Evolutionary conservation across 2,329 filamentous ascomycete genomes (phyloP), one percentile per base, ranked within the genome.

Genomic region (Ceratocystis papillata): DNA sequence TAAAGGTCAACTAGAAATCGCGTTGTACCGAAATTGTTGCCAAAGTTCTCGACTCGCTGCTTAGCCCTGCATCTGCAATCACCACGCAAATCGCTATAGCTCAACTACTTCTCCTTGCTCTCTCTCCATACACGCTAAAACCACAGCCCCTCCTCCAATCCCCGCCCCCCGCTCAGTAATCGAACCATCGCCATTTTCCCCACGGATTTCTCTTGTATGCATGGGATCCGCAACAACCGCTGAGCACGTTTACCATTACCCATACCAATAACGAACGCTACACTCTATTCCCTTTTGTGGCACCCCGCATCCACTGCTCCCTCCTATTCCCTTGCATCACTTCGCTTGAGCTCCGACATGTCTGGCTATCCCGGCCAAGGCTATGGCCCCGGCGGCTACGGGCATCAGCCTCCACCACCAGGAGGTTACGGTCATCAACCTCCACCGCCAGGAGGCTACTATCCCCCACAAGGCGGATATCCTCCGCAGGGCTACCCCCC

Each of bases 361-460:
- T 68, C 67, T 25, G 67, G 67, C 33, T 68, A 68, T 44, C 67
- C 67, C 45, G 67, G 67, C 45, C 62, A 66, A 53, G 45, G 60
- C 61, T 71, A 72, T 30, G 69, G 72, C 15, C 69, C 72, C 59
- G 68, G 37, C 37, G 37, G 70, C 59, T 53, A 53, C 20, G 48
- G 48, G 8, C 48, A 53, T n/a, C 69, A 71, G 64, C 70, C 71
- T 60, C 37, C 48, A 22, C 66, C 61, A 5, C 71, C 71, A 63
- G 70, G 68, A 64, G 69, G 70, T 57, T 53, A 53, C 22, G 48
- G 48, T 1, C 10, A 53, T n/a, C 69, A 71, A 64, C 70, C 71
- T 60, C 37, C 48, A 12, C 66, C 61, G 17, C 71, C 71, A 63
- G 70, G 68, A 62, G 69, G 70, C 10, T 66, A 66, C 63, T 62